Base-by-base conservation (phyloP, 208 protist genomes). In the Crithidia brevicula region DNA sequence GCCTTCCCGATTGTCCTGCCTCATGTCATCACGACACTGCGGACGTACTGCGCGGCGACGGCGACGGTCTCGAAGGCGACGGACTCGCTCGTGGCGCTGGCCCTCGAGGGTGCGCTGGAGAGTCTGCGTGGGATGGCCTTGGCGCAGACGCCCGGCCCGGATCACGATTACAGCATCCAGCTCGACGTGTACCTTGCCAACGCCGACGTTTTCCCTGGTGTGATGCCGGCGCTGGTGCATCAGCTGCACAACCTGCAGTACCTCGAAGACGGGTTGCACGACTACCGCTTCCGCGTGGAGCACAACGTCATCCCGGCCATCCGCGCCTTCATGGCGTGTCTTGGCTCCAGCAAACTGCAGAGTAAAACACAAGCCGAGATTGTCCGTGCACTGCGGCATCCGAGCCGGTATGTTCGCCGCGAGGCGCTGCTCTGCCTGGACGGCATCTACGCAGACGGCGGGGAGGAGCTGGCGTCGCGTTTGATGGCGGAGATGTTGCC, bases 401-500 rank as follows among this genome's bases (percentile, higher is more conserved):
- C 85, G 9, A 88, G 79, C 43, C 72, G 80, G 20, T 65, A 88
- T 50, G 91, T 94, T 53, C 88, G 91, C 11, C 77, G 81, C 34
- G 67, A 83, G 67, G 79, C 83, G 11, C 69, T 96, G 40, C 28
- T 82, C 40, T 89, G 81, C 59, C 68, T 96, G 20, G 87, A 93
- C 62, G 82, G 79, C 43, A 80, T 96, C 62, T 96, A 96, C 85
- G 87, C 82, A 5, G 91, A 94, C 62, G 91, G 91, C 60, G 91
- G 91, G n/a, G 88, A 93, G 52, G 91, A 96, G 77, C 65, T 96
- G 63, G 91, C 91, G 22, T 80, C 91, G 53, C 86, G 86, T 10
- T 68, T 96, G 34, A 96, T 96, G 91, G 88, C 88, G 25, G 88
- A 96, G 72, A 92, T 94, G 82, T 63, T 94, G 68, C 89, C 91